Base-by-base conservation (phyloP, 2,329 filamentous ascomycete species). In the Cercospora sesami region DNA sequence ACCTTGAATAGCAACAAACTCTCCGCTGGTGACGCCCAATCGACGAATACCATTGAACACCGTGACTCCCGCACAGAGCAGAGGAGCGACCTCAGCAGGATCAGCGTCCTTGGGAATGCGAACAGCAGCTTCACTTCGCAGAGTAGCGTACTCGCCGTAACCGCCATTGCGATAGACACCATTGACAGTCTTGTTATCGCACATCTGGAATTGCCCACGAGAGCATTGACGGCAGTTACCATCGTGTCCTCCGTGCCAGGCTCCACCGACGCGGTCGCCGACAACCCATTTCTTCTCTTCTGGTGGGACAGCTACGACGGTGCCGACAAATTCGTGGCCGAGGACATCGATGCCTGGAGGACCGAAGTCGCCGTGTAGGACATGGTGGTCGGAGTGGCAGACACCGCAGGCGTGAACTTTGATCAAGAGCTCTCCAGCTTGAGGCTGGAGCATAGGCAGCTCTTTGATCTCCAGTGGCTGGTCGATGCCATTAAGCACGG, bases 391-490 rank as follows among this genome's bases (percentile, higher is more conserved):
- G 0, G 85, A 86, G 77, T 88, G 89, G 78, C 91, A 93, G 60
- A 94, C 86, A 53, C 91, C 91, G 72, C 88, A 91, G 5, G 90
- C 90, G 8, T 88, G 81, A 2, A 92, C 86, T 77, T 92, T 92
- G 78, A 92, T 84, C 28, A 93, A 84, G 2, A 93, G 80, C 73
- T 92, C 83, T 18, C 85, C 84, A 0, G 82, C 76, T 6, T 83
- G 79, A 1, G 90, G 89, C 36, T 81, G 76, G 67, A 85, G 82
- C 48, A 93, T 82, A 18, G 85, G 81, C 4, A 89, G 75, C 3
- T 91, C 86, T 71, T 87, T 84, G 70, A 93, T 80, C 2, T 79
- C 79, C 71, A 90, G 82, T 0, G 86, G 84, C 2, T 79, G 80
- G 66, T 84, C 83, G 28, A 80, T 77, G 66, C 83, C 81, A 65